These are phyloP conservation scores for Colletotrichum lini DNA, from an alignment of 2,329 filamentous ascomycete species.

Conservation along the genomic window DNA sequence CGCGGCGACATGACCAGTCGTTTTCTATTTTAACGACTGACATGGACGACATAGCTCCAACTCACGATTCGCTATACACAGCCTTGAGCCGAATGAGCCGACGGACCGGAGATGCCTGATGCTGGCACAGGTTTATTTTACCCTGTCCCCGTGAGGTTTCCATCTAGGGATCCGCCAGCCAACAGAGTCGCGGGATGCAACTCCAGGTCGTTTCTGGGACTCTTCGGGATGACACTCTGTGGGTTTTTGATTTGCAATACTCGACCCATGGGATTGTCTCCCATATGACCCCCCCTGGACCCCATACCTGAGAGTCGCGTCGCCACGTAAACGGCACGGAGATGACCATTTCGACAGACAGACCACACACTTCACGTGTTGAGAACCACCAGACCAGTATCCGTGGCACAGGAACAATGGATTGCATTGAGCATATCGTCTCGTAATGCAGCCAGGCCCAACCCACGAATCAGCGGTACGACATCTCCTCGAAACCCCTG, in stretches of 20 bases:
- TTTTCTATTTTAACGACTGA: neutral
- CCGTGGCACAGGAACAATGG: slow-evolving; percentile 12
- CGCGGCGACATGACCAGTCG: neutral
- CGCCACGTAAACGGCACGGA: slow-evolving; percentile 29
- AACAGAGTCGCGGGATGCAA: neutral
- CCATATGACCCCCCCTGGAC: neutral
- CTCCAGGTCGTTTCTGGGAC: slow-evolving; percentile 1
- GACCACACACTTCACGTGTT: neutral
- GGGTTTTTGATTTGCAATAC: neutral
- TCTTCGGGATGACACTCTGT: neutral
- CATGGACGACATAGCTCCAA: neutral
- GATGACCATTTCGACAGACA: slow-evolving; percentile 19
- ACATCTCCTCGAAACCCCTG: slow-evolving; percentile 11
- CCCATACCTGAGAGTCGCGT: neutral
- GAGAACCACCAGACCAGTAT: slow-evolving; percentile 6
- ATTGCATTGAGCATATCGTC: neutral
- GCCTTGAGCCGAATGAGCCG: slow-evolving; percentile 28
- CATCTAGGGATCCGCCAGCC: neutral
- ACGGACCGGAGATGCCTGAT: slow-evolving; percentile 30
- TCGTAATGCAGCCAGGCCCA: slow-evolving; percentile 2
- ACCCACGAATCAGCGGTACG: slow-evolving; percentile 26
- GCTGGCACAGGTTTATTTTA: neutral
- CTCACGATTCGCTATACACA: too few species aligned
- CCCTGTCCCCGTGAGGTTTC: neutral
- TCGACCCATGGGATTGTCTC: neutral